Evolutionary conservation across 345 rosid species (phyloP).

Genomic region (Syzygium aromaticum): DNA sequence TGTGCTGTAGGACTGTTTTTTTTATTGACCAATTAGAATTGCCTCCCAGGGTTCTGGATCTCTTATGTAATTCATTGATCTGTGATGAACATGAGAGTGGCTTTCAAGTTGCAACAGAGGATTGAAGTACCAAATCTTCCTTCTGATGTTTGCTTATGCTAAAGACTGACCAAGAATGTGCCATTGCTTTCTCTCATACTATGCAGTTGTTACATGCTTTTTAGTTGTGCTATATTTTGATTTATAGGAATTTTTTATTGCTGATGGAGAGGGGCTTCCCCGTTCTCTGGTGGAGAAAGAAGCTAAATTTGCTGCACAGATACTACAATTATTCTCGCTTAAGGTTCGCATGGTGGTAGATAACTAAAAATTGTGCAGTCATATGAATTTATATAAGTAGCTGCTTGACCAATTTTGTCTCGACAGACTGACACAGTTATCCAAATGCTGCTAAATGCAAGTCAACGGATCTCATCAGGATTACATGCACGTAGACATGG

Average conservation of each 20-base stretch:
- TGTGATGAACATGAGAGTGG: not conserved
- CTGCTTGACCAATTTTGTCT: not conserved
- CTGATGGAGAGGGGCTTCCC: constrained; percentile 92
- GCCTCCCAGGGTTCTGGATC: not conserved
- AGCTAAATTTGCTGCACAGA: constrained; percentile 62
- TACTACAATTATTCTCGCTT: constrained; percentile 63
- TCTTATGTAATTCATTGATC: not conserved
- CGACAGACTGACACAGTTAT: constrained; percentile 65
- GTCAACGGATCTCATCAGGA: constrained; percentile 61
- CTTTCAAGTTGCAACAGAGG: not conserved
- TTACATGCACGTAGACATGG: constrained; percentile 39
- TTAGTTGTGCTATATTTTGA: not conserved
- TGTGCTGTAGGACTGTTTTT: not conserved
- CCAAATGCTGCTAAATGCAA: constrained; percentile 83
- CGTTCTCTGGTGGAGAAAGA: constrained; percentile 81
- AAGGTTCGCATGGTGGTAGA: constrained; percentile 37
- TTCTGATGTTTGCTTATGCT: not conserved
- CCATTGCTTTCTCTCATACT: not conserved
- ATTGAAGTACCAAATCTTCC: not conserved
- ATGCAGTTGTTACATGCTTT: not conserved
- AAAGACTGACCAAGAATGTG: not conserved
- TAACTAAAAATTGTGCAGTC: not conserved
- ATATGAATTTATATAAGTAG: not conserved
- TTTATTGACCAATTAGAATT: not conserved
- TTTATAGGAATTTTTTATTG: constrained; percentile 80